A percentile compares a stretch with the other conserved stretches of the same genome.
Evolutionary conservation across 495 filamentous ascomycete species (phyloP).

Genomic region (Penicillium steckii): DNA sequence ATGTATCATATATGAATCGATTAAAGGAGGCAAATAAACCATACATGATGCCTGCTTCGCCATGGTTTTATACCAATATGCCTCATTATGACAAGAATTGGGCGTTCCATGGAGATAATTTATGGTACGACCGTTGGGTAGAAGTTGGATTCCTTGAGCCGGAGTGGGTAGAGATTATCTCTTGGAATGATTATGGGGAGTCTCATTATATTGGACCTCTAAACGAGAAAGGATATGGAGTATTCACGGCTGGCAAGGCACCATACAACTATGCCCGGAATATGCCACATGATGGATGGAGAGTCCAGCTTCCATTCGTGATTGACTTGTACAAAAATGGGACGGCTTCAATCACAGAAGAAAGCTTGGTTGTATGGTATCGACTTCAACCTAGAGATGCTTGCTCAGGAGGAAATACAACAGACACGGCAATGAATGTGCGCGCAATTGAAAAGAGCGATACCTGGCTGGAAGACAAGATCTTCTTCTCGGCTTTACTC

Average conservation of each 20-base stretch:
- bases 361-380: slow-evolving; percentile 66
- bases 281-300: slow-evolving; percentile 57
- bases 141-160: slow-evolving; percentile 61
- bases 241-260: slow-evolving; percentile 43
- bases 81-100: slow-evolving; percentile 68
- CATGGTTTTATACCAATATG: slow-evolving; percentile 72
- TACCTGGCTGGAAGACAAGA: slow-evolving; percentile 27
- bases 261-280: slow-evolving; percentile 50
- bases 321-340: slow-evolving; percentile 62
- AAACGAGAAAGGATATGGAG: slow-evolving; percentile 29
- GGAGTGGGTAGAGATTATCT: slow-evolving; percentile 56
- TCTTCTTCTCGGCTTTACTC: slow-evolving; percentile 39
- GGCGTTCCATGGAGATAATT: slow-evolving; percentile 64
- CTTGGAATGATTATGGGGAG: slow-evolving; percentile 79
- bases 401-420: slow-evolving; percentile 35
- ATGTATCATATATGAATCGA: slow-evolving; percentile 49
- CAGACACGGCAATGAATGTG: slow-evolving; percentile 27
- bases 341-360: slow-evolving; percentile 39
- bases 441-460: slow-evolving; percentile 11
- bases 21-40: slow-evolving; percentile 46
- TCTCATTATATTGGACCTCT: slow-evolving; percentile 71
- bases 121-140: slow-evolving; percentile 73
- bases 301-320: slow-evolving; percentile 57
- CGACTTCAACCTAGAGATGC: slow-evolving; percentile 41
- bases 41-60: slow-evolving; percentile 76